phyloP scores from a whole-genome alignment of 495 filamentous ascomycete genomes.

The Penicillium salamii region DNA sequence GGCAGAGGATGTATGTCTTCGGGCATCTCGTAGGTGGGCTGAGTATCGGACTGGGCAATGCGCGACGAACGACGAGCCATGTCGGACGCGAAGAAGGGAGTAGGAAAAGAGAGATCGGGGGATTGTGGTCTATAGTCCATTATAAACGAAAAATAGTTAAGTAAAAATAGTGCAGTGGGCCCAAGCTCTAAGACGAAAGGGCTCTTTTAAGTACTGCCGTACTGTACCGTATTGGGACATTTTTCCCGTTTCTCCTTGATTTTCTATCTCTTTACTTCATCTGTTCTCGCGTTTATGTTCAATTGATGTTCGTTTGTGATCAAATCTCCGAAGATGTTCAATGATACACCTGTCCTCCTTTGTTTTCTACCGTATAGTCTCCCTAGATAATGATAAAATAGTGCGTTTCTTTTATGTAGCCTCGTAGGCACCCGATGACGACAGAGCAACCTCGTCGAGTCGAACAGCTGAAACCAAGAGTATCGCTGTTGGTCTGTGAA shows the following conservation, averaged over 20 bases:
- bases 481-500: constrained; percentile 46
- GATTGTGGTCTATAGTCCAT: constrained; percentile 28
- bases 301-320: constrained; percentile 6
- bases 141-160: constrained; percentile 1
- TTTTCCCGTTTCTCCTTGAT: no score
- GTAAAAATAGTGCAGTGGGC: constrained; percentile 3
- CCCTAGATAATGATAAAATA: constrained; percentile 1
- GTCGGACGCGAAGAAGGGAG: constrained; percentile 8
- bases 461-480: constrained; percentile 34
- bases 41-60: constrained; percentile 30
- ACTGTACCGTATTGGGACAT: constrained; percentile 19
- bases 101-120: constrained; percentile 21
- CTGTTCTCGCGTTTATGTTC: not conserved
- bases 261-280: constrained; percentile 4
- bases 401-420: constrained; percentile 25
- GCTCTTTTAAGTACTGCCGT: constrained; percentile 32
- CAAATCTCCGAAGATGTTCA: no score
- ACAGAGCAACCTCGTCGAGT: constrained; percentile 41
- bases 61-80: constrained; percentile 49
- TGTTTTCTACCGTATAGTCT: no score
- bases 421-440: constrained; percentile 36
- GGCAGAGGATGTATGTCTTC: constrained; percentile 28
- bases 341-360: no score
- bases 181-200: constrained; percentile 20
- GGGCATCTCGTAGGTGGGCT: constrained; percentile 8